Base-by-base conservation (phyloP, 2,329 filamentous ascomycete species). In the Penicillium sp. region DNA sequence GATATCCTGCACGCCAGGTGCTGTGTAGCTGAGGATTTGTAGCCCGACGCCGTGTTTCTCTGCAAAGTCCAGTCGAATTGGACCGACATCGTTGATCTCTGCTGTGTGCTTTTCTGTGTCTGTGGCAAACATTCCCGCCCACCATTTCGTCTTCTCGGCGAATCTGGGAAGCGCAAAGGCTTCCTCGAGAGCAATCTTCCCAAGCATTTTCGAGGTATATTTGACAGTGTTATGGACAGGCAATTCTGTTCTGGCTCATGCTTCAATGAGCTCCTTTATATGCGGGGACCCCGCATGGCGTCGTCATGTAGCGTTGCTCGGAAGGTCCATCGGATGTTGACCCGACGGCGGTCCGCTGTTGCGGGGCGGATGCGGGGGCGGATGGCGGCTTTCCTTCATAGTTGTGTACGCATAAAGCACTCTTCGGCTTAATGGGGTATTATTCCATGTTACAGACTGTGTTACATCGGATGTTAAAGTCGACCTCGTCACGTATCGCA, bases 161-260 rank as follows among this genome's bases (percentile, higher is more conserved):
- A 85, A 77, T 32, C 83, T 78, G 42, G 85, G 83, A 6, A 86
- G 75, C 56, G 80, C 81, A 58, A 85, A 86, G 13, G 83, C 83
- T 71, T 87, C 84, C 67, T 87, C 84, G 21, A 87, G 75, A 11
- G 81, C 81, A 54, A 87, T 77, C 58, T 87, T 87, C 55, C 84
- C 84, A 11, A 79, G 70, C 82, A 85, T 85, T 22, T 42, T 64
- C 48, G 10, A 38, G 44, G 14, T 41, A 9, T 29, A 21, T n/a
- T 29, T 34, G 6, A 22, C 10, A 5, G 18, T 36, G 22, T 10
- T 34, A 21, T 36, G 42, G 45, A 22, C 4, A 22, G 27, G 22
- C 14, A 46, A 11, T 45, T 36, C 14, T 34, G 16, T 46, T 18
- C 18, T 4, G n/a, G 6, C 13, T 14, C 42, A 14, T 39, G 34